Base-by-base conservation (phyloP, 2,329 filamentous ascomycete species). In the Verticillium alfalfae region DNA sequence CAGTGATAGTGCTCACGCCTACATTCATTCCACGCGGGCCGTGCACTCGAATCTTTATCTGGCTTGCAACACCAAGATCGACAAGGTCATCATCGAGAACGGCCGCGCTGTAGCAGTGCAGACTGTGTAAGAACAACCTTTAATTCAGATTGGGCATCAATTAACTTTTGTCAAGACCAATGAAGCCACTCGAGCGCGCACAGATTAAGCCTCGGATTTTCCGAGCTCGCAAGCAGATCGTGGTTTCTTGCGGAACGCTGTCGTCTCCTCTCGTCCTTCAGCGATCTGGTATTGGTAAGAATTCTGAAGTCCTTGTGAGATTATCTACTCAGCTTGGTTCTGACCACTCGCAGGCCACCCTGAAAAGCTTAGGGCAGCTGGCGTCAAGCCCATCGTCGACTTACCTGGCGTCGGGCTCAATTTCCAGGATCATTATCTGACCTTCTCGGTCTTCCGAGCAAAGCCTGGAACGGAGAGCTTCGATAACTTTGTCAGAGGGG, bases 381-480 rank as follows among this genome's bases (percentile, higher is more conserved):
- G 89, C 6, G 86, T 91, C 63, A 83, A 91, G 77, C 86, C 87
- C 36, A 78, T 89, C 12, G 84, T 92, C 61, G 84, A 91, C 69
- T 83, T 92, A 22, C 89, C 89, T 0, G 89, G 89, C 66, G 89
- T 92, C 26, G 89, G 89, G 62, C 81, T 88, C 59, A 92, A 91
- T 77, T 91, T 91, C 82, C 89, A 92, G 72, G 88, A 91, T 71
- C 88, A 91, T 70, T 90, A 90, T 71, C 79, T 91, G 45, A 89
- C 87, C 2, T 92, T 92, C 72, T 83, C 88, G 0, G 81, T 84
- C 2, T 92, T 84, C 73, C 83, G 90, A 13, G 89, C 89, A 18
- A 92, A 91, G 77, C 89, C 89, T 6, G 85, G 88, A 5, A 86
- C 86, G 0, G 91, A 94, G 71, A 89, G 86, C 12, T 94, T 94